Conservation (phyloP, 208 protist species). For the Acanthamoeba triangularis region DNA sequence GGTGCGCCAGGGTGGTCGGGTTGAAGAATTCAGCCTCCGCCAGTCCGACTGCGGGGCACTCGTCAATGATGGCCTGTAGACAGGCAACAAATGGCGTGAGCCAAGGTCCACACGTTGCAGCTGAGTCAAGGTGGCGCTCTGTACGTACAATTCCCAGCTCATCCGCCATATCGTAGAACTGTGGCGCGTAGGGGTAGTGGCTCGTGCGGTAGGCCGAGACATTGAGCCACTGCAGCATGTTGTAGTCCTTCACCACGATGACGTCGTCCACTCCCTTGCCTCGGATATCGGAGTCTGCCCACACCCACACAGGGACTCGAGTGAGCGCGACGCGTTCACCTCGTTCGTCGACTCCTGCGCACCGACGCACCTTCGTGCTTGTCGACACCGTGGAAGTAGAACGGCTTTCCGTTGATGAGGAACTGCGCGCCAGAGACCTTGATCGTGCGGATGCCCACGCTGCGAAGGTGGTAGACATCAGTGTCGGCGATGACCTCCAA, state of each 20-base stretch:
- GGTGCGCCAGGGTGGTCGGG: neutral
- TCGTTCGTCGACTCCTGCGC: neutral
- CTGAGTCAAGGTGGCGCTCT: too few relatives aligned
- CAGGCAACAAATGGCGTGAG: too few relatives aligned
- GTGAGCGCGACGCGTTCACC: neutral
- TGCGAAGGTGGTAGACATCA: neutral
- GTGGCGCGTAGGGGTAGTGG: neutral
- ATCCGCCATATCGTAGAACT: constrained; percentile 48
- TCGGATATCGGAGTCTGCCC: constrained; percentile 13
- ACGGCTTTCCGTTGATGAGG: constrained; percentile 39
- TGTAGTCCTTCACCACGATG: constrained; percentile 56
- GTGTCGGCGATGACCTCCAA: neutral
- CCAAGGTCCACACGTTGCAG: neutral
- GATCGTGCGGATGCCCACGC: constrained; percentile 38
- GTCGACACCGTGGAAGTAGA: constrained; percentile 40
- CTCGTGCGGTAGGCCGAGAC: constrained; percentile 38
- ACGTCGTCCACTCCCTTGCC: constrained; percentile 22
- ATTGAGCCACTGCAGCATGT: constrained; percentile 48
- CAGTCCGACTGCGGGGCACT: constrained; percentile 14
- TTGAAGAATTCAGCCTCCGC: neutral
- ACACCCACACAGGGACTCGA: neutral
- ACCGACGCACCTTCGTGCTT: constrained; percentile 28
- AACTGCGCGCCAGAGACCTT: constrained; percentile 23
- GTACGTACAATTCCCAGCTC: constrained; percentile 10
- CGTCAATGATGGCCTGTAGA: constrained; percentile 17